A percentile compares a stretch with the other conserved stretches of the same genome.
Conservation (phyloP, 2,329 filamentous ascomycete genomes). For the Aspergillus ruber region DNA sequence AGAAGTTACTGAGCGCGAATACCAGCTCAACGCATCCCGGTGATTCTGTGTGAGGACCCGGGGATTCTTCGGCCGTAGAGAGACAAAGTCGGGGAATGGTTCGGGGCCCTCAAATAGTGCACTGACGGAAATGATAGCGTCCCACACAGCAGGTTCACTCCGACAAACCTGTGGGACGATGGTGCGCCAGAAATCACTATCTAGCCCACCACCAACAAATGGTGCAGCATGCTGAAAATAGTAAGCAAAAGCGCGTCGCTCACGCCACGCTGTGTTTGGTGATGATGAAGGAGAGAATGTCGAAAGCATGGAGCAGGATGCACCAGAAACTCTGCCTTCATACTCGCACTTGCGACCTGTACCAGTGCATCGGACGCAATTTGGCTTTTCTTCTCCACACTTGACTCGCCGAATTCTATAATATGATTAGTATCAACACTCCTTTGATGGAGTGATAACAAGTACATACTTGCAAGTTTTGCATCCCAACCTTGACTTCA, state of each 20-base stretch:
- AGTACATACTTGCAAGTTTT: no score
- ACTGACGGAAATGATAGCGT: conserved; percentile 30
- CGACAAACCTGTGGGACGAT: conserved; percentile 28
- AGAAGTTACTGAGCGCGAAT: no score
- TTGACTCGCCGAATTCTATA: conserved; percentile 27
- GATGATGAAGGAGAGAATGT: not conserved
- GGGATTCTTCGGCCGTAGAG: not conserved
- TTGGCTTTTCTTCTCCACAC: conserved; percentile 30
- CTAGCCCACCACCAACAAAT: conserved; percentile 24
- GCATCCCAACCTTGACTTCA: no score
- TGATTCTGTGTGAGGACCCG: conserved; percentile 12
- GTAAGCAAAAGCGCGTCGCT: conserved; percentile 31
- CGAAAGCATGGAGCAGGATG: not conserved
- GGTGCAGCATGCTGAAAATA: conserved; percentile 27
- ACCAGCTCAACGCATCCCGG: conserved; percentile 8
- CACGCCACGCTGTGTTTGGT: conserved; percentile 20
- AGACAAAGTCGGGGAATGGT: conserved; percentile 6
- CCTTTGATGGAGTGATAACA: no score
- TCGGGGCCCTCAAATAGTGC: conserved; percentile 26
- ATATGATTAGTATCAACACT: no score
- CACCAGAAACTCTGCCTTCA: conserved; percentile 4
- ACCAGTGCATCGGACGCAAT: conserved; percentile 24
- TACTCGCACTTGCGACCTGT: conserved; percentile 30
- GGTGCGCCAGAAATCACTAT: conserved; percentile 27
- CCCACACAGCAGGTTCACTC: conserved; percentile 28